Conservation (phyloP, 768 basidiomycete species). For the Multifurca ochricompacta region DNA sequence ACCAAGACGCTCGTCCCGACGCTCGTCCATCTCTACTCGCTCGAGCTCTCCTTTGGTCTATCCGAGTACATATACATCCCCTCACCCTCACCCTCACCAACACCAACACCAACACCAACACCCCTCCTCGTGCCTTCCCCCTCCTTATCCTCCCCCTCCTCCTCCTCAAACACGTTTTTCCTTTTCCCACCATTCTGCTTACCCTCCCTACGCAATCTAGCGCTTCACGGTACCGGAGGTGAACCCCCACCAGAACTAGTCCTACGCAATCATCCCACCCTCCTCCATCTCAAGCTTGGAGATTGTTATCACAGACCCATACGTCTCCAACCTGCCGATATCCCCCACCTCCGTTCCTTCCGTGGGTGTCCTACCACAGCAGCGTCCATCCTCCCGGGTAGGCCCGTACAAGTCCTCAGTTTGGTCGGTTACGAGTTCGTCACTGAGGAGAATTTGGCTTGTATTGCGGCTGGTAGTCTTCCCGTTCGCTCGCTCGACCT, state of each 20-base stretch:
- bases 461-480: slow-evolving; percentile 40
- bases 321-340: slow-evolving; percentile 34
- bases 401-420: slow-evolving; percentile 48
- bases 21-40: slow-evolving; percentile 41
- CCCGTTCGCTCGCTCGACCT: slow-evolving; percentile 52
- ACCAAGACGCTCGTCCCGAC: slow-evolving; percentile 35
- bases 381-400: slow-evolving; percentile 50
- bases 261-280: slow-evolving; percentile 27
- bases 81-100: slow-evolving; percentile 30
- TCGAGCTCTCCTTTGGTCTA: slow-evolving; percentile 50
- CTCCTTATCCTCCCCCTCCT: too few species aligned
- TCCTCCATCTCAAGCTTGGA: slow-evolving; percentile 39
- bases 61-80: slow-evolving; percentile 30
- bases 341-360: slow-evolving; percentile 47
- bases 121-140: too few species aligned
- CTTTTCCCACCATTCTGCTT: slow-evolving; percentile 21
- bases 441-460: slow-evolving; percentile 42
- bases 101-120: not conserved
- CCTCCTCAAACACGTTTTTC: too few species aligned
- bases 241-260: slow-evolving; percentile 31
- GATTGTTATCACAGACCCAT: slow-evolving; percentile 39
- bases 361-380: slow-evolving; percentile 54
- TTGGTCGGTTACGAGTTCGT: slow-evolving; percentile 53
- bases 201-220: slow-evolving; percentile 27
- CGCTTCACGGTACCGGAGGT: slow-evolving; percentile 30